Percentiles rank a stretch among this genome's conserved stretches.
Evolutionary conservation across 306 rosid species (phyloP).

Genomic region (Astragalus glycyphyllos): DNA sequence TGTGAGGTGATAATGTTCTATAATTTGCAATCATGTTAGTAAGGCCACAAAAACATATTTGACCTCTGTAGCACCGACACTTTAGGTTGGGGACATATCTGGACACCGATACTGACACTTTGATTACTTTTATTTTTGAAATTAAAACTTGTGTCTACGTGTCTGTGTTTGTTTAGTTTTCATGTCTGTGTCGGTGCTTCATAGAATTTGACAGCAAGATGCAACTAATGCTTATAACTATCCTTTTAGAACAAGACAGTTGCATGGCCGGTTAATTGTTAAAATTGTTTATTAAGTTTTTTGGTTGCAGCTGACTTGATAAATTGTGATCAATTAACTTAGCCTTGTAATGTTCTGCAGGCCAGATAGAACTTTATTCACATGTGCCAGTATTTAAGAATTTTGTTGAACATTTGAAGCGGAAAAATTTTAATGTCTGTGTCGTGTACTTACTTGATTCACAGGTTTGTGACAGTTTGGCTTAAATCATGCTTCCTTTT

Average conservation of each 20-base stretch:
- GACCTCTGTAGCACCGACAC: not conserved
- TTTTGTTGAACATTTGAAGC: slow-evolving; percentile 86
- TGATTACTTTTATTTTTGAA: too few relatives aligned
- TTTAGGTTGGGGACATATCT: too few relatives aligned
- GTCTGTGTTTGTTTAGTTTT: too few relatives aligned
- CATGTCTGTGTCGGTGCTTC: too few relatives aligned
- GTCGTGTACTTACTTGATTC: slow-evolving; percentile 93
- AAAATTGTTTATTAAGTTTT: slow-evolving; percentile 5
- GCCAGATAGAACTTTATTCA: slow-evolving; percentile 93
- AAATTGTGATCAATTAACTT: slow-evolving; percentile 16
- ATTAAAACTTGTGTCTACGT: too few relatives aligned
- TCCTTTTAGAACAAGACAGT: slow-evolving; percentile 7
- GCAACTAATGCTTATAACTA: not conserved
- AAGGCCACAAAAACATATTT: slow-evolving; percentile 22
- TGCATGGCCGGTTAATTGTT: slow-evolving; percentile 2
- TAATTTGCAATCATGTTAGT: slow-evolving; percentile 2
- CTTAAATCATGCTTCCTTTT: slow-evolving; percentile 14
- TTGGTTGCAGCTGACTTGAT: slow-evolving; percentile 23
- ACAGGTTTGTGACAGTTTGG: slow-evolving; percentile 62
- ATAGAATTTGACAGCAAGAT: not conserved
- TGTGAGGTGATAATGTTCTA: slow-evolving; percentile 15
- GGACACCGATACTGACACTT: too few relatives aligned
- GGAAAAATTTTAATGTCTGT: slow-evolving; percentile 78
- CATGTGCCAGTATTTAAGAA: slow-evolving; percentile 85
- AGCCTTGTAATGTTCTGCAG: slow-evolving; percentile 51